Conservation (phyloP, 2,329 filamentous ascomycete genomes). For the Colletotrichum gigasporum region DNA sequence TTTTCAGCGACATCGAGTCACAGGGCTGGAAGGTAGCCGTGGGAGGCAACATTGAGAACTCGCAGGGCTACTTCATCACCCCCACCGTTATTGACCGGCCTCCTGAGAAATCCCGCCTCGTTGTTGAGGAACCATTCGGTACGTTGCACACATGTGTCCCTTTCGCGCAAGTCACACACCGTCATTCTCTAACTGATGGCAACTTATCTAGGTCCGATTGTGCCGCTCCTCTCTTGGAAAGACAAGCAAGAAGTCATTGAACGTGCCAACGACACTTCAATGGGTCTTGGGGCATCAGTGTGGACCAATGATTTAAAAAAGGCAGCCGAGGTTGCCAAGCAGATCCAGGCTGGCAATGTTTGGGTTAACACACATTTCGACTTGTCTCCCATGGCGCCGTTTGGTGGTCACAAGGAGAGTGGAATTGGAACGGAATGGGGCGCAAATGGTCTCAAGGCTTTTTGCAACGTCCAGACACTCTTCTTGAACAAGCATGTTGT, state of each 20-base stretch:
- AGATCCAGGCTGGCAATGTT: constrained; percentile 65
- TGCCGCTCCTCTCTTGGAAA: constrained; percentile 69
- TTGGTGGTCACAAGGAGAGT: constrained; percentile 54
- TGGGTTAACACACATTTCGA: constrained; percentile 58
- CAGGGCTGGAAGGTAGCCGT: constrained; percentile 24
- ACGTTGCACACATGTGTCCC: too few relatives aligned
- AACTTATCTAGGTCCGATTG: constrained; percentile 60
- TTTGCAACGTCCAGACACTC: constrained; percentile 41
- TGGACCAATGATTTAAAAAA: constrained; percentile 63
- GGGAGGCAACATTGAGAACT: constrained; percentile 4
- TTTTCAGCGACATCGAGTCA: constrained; percentile 21
- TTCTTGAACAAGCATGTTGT: constrained; percentile 33
- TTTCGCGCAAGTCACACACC: too few relatives aligned
- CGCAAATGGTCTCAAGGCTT: constrained; percentile 45
- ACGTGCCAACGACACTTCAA: constrained; percentile 62
- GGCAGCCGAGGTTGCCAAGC: constrained; percentile 60
- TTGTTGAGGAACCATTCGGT: constrained; percentile 14
- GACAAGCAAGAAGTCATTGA: constrained; percentile 67
- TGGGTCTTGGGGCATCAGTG: constrained; percentile 65
- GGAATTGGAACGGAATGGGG: constrained; percentile 54
- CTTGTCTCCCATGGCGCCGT: constrained; percentile 42
- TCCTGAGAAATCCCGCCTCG: constrained; percentile 13
- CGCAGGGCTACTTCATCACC: constrained; percentile 13
- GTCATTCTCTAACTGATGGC: not conserved
- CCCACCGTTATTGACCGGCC: constrained; percentile 14